Evolutionary conservation across 2,329 filamentous ascomycete genomes (phyloP).

Genomic region (Trichoderma aggressivum): DNA sequence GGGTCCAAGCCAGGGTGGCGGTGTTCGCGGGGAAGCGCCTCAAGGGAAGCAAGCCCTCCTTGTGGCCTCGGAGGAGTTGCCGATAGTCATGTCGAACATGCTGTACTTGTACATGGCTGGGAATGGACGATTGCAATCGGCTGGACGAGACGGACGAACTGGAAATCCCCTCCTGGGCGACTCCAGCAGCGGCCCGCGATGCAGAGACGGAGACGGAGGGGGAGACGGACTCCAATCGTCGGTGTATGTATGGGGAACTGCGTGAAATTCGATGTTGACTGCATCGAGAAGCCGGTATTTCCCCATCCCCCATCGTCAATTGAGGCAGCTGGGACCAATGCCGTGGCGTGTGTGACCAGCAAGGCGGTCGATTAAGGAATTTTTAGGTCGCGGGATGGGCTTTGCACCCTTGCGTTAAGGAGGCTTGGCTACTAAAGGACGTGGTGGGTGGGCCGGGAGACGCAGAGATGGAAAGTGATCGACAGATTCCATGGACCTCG

Average conservation of each 20-base stretch:
- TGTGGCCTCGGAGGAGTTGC: slow-evolving; percentile 4
- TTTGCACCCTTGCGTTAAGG: slow-evolving; percentile 15
- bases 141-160: not conserved
- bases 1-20: slow-evolving; percentile 17
- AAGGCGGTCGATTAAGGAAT: slow-evolving; percentile 15
- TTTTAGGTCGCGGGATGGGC: slow-evolving; percentile 19
- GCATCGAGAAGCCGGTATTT: slow-evolving; percentile 15
- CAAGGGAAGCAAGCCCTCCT: not conserved
- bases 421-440: slow-evolving; percentile 14
- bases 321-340: slow-evolving; percentile 7
- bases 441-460: slow-evolving; percentile 12
- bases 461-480: slow-evolving; percentile 12
- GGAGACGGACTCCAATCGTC: not conserved
- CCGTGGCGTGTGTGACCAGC: slow-evolving; percentile 1
- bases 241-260: slow-evolving; percentile 11
- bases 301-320: not conserved
- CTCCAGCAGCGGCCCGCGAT: not conserved
- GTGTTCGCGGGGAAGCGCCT: slow-evolving; percentile 17
- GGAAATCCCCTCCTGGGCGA: not conserved
- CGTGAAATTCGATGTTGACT: slow-evolving; percentile 10
- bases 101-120: not conserved
- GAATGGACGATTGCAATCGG: not conserved
- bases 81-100: not conserved
- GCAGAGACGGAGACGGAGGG: not conserved
- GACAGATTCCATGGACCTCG: not conserved